phyloP scores from a whole-genome alignment of 2,329 filamentous ascomycete species.

The Scortechinia acanthostroma region DNA sequence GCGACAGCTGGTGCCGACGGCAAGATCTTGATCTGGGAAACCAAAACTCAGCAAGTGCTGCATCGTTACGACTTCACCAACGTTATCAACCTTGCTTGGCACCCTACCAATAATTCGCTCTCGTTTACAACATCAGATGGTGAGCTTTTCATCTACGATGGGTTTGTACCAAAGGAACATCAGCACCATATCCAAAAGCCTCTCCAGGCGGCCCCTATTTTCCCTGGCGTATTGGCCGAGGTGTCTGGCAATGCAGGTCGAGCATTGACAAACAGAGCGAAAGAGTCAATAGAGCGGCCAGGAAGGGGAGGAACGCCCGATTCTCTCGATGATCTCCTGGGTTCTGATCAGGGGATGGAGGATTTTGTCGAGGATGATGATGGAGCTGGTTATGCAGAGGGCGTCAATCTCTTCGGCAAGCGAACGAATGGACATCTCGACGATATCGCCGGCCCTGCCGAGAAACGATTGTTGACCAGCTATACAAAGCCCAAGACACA shows the following conservation, averaged over 20 bases:
- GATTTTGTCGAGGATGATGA: conserved; percentile 88
- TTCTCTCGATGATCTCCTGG: conserved; percentile 77
- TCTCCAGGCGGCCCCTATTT: conserved; percentile 74
- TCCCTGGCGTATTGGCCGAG: conserved; percentile 74
- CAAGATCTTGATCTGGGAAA: conserved; percentile 78
- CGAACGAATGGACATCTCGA: conserved; percentile 40
- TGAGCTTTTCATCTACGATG: conserved; percentile 82
- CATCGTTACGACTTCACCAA: conserved; percentile 74
- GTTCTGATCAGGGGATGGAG: conserved; percentile 43
- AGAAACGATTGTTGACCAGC: conserved; percentile 38
- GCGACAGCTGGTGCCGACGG: conserved; percentile 63
- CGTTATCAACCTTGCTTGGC: conserved; percentile 82
- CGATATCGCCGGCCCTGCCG: conserved; percentile 38
- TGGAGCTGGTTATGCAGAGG: conserved; percentile 72
- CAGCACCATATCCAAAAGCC: conserved; percentile 45
- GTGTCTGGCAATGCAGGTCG: conserved; percentile 45
- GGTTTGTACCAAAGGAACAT: conserved; percentile 56
- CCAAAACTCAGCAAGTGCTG: conserved; percentile 76
- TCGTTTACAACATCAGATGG: conserved; percentile 91
- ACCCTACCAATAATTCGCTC: conserved; percentile 78
- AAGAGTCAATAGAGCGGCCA: conserved; percentile 40
- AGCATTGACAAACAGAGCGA: conserved; percentile 39
- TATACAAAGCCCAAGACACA: conserved; percentile 62
- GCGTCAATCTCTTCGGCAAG: conserved; percentile 30
- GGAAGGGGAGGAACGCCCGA: conserved; percentile 60